A percentile compares a stretch with the other conserved stretches of the same genome.
Conservation (phyloP, 768 basidiomycete genomes). For the Phylloporus sp. region DNA sequence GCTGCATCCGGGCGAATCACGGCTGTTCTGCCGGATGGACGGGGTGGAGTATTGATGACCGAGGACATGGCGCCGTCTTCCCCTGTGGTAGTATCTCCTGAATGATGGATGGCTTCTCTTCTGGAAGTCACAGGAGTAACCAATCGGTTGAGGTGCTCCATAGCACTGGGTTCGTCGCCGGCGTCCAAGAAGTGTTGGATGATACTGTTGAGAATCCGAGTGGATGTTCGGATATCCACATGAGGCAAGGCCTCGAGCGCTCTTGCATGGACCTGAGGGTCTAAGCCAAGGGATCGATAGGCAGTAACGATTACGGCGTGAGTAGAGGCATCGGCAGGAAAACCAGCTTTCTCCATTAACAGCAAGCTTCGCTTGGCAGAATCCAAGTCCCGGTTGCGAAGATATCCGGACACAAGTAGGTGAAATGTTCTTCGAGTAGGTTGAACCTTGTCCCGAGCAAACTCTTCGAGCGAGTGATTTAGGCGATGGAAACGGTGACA, state of each 20-base stretch:
- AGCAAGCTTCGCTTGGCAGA: constrained; percentile 52
- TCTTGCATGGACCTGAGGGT: constrained; percentile 48
- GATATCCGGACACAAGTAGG: constrained; percentile 59
- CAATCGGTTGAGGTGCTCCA: constrained; percentile 50
- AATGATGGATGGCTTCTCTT: constrained; percentile 16
- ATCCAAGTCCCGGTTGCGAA: constrained; percentile 63
- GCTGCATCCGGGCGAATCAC: constrained; percentile 45
- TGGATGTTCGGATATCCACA: constrained; percentile 39
- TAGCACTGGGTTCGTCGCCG: constrained; percentile 45
- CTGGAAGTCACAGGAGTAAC: constrained; percentile 36
- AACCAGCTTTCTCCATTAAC: constrained; percentile 55
- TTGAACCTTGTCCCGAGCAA: constrained; percentile 38
- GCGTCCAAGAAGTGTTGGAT: constrained; percentile 57
- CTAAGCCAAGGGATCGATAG: constrained; percentile 59
- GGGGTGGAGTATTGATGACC: background rate
- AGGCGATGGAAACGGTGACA: constrained; percentile 45
- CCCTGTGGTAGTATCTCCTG: constrained; percentile 27
- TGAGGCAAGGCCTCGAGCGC: constrained; percentile 46
- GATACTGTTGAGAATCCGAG: constrained; percentile 66
- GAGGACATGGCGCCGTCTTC: constrained; percentile 26
- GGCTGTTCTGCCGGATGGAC: constrained; percentile 3
- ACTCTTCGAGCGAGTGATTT: constrained; percentile 46
- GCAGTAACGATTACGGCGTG: constrained; percentile 55
- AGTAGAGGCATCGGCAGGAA: constrained; percentile 52
- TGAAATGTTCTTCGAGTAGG: constrained; percentile 68